Conservation (phyloP, 1,139 yeast species). For the Nadsonia commutata region DNA sequence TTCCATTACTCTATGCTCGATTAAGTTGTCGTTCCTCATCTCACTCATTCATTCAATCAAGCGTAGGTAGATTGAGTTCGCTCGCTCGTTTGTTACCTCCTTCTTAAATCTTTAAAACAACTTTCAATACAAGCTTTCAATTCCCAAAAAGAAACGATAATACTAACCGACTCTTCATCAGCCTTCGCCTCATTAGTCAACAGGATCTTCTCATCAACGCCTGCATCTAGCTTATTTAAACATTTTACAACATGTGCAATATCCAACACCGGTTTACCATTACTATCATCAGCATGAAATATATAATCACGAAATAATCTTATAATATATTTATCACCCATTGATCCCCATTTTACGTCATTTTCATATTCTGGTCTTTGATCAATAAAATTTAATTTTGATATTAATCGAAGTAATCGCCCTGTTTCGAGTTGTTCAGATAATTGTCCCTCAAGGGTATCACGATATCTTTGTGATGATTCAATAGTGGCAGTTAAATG, state of each 20-base stretch:
- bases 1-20: too few species aligned
- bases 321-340: slow-evolving; percentile 64
- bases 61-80: too few species aligned
- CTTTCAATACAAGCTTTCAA: slow-evolving; percentile 2
- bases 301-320: slow-evolving; percentile 71
- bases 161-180: slow-evolving; percentile 75
- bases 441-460: slow-evolving; percentile 52
- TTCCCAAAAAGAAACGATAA: slow-evolving; percentile 66
- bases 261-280: slow-evolving; percentile 67
- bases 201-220: slow-evolving; percentile 68
- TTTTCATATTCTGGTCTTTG: slow-evolving; percentile 56
- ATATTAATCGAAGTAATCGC: slow-evolving; percentile 63
- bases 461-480: slow-evolving; percentile 42
- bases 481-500: slow-evolving; percentile 22
- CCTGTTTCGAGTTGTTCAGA: slow-evolving; percentile 76
- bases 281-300: slow-evolving; percentile 70
- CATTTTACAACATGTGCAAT: slow-evolving; percentile 66
- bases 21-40: too few species aligned
- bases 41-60: too few species aligned
- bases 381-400: slow-evolving; percentile 65
- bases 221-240: slow-evolving; percentile 84
- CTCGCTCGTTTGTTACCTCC: not conserved
- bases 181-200: slow-evolving; percentile 63
- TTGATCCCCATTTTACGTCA: slow-evolving; percentile 53
- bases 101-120: not conserved